These are phyloP conservation scores for Auricularia heimuer DNA, from an alignment of 768 basidiomycete genomes.

Conservation along the genomic window DNA sequence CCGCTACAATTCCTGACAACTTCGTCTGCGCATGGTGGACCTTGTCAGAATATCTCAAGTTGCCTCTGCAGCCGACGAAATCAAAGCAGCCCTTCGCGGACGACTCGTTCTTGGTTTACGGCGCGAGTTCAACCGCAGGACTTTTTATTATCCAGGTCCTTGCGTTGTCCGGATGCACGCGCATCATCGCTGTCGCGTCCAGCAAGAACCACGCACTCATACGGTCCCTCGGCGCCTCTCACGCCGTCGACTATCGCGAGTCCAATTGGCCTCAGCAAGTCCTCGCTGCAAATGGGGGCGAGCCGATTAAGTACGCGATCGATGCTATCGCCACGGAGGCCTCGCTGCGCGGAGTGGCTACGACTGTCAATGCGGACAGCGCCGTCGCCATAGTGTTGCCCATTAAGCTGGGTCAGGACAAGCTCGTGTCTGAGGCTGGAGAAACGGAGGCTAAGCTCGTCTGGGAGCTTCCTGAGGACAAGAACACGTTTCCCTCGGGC, in stretches of 20 bases:
- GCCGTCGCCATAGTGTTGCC: constrained; percentile 37
- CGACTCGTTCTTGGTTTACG: constrained; percentile 35
- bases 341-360: constrained; percentile 28
- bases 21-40: constrained; percentile 34
- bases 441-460: constrained; percentile 15
- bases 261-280: constrained; percentile 29
- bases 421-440: constrained; percentile 18
- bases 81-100: constrained; percentile 16
- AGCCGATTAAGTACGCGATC: constrained; percentile 24
- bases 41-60: constrained; percentile 24
- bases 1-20: constrained; percentile 33
- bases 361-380: constrained; percentile 28
- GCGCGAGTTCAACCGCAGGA: constrained; percentile 33
- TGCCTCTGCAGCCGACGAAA: constrained; percentile 30
- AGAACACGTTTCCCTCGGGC: constrained; percentile 27
- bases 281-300: constrained; percentile 23
- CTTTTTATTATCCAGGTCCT: constrained; percentile 28
- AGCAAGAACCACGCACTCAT: constrained; percentile 29
- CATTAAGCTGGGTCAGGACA: constrained; percentile 33
- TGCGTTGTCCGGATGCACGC: constrained; percentile 31
- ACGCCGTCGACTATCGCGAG: constrained; percentile 33
- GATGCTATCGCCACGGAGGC: constrained; percentile 30
- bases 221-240: constrained; percentile 29
- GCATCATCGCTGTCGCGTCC: constrained; percentile 34
- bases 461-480: constrained; percentile 25